A percentile compares a stretch with the other conserved stretches of the same genome.
These are phyloP conservation scores for Tricholoma matsutake DNA, from an alignment of 768 basidiomycete species.

Conservation along the genomic window DNA sequence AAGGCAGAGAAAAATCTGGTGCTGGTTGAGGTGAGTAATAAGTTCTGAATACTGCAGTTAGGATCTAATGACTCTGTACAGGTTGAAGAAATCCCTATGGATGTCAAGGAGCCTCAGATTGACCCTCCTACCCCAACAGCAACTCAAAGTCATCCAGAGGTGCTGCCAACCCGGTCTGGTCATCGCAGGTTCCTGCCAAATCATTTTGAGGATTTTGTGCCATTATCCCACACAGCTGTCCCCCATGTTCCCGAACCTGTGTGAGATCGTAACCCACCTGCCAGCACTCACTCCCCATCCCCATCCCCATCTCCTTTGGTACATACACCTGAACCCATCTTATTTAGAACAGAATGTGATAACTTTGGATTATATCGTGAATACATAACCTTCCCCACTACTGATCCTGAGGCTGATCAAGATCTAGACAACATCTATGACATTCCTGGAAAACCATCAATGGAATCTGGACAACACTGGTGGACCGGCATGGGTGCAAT, in stretches of 20 bases:
- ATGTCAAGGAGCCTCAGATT: no score
- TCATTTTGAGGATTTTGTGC: not conserved
- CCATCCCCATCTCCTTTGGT: constrained; percentile 1
- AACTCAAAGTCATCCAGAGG: no score
- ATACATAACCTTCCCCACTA: constrained; percentile 7
- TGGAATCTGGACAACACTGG: not conserved
- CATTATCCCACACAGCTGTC: constrained; percentile 1
- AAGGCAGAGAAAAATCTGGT: no score
- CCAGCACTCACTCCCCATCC: not conserved
- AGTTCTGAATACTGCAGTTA: no score
- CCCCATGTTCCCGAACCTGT: not conserved
- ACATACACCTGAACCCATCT: not conserved
- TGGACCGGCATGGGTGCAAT: not conserved
- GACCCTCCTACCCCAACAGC: no score
- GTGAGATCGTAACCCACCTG: not conserved
- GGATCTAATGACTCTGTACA: no score
- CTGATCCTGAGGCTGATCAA: constrained; percentile 15
- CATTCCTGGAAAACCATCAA: not conserved
- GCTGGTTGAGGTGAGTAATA: no score
- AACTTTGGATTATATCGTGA: constrained; percentile 19
- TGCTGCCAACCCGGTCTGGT: no score
- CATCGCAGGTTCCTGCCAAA: not conserved
- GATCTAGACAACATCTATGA: constrained; percentile 16
- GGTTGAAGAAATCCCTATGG: no score
- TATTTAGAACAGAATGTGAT: constrained; percentile 16